Base-by-base conservation (phyloP, 73 alveolate species). In the Paramecium biaurelia region DNA sequence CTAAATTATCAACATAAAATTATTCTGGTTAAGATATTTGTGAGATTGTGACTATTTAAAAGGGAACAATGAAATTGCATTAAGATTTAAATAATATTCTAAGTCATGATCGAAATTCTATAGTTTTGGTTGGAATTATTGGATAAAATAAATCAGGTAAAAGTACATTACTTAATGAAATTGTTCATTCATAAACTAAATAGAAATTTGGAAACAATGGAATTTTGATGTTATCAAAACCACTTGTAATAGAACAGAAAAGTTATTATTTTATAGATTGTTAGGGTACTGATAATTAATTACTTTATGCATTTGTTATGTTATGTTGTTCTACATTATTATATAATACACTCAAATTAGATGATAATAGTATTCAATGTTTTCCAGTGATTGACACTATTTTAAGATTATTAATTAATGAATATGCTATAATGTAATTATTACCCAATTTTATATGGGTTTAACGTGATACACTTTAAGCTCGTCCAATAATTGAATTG, bases 91-190 rank as follows among this genome's bases (percentile, higher is more conserved):
- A 58, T 58, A 26, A 63, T 12, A 63, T 63, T 9, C 23, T 63
- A 14, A 12, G 28, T 30, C 24, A 32, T 63, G 84, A 63, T 63
- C 41, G 84, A 2, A 23, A 63, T 63, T 26, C 43, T 1, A 63
- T 63, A 7, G 45, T 63, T 2, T 26, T 63, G 26, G 84, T 63
- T 30, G 84, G 28, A 30, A 12, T 63, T 26, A 63, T 63, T 6
- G 84, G 84, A 24, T 26, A 63, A 30, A 63, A 63, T 12, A 63
- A 32, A 63, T 63, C 84, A 30, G 84, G 84, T 63, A 63, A 63
- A 26, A 63, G 84, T 12, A 23, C 84, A 26, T 63, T 63, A 30
- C 18, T 63, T 26, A 63, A 63, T 24, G 84, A 63, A 63, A 63
- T 63, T 63, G 49, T 23, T 12, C 43, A 63, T 63, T 15, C 24